phyloP scores from a whole-genome alignment of 1,139 yeast genomes.

The Scheffersomyces titani region DNA sequence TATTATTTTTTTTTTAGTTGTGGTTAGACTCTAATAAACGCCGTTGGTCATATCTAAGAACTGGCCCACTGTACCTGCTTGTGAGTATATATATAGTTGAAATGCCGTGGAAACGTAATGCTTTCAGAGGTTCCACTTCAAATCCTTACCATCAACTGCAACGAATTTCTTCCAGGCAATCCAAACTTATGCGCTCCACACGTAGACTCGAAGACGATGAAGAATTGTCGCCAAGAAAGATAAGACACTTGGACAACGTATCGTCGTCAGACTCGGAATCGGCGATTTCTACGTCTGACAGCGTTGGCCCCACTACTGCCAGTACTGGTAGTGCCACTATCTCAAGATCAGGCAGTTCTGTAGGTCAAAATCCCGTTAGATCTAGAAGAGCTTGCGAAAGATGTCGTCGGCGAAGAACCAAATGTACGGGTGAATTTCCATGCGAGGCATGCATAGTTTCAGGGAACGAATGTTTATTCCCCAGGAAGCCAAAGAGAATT shows the following conservation, averaged over 20 bases:
- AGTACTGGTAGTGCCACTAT: background rate
- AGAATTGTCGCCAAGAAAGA: background rate
- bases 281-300: background rate
- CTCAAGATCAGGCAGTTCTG: background rate
- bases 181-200: background rate
- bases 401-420: constrained; percentile 27
- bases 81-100: background rate
- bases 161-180: background rate
- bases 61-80: background rate
- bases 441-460: constrained; percentile 20
- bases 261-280: background rate
- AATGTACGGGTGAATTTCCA: constrained; percentile 27
- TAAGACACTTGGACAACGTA: background rate
- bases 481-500: constrained; percentile 22
- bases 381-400: constrained; percentile 23
- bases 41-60: background rate
- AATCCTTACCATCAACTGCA: background rate
- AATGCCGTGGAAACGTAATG: background rate
- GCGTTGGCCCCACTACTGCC: background rate
- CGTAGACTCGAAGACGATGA: background rate
- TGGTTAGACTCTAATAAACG: background rate
- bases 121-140: background rate
- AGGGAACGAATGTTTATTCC: constrained; percentile 22
- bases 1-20: background rate
- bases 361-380: constrained; percentile 1